Conservation (phyloP, 2,329 filamentous ascomycete species). For the Colletotrichum cuscutae region DNA sequence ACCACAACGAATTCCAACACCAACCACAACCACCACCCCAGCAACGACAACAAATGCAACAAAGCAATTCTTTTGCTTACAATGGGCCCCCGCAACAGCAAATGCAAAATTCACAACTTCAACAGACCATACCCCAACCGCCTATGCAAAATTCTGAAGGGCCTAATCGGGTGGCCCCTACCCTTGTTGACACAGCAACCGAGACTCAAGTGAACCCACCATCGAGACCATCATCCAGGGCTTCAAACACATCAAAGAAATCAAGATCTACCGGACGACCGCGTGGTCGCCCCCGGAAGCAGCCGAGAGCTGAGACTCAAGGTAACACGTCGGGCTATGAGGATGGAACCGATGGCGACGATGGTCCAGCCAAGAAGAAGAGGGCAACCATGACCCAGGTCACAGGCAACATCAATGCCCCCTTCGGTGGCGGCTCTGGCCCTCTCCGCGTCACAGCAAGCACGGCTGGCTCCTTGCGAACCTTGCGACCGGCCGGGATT, state of each 20-base stretch:
- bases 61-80: conserved; percentile 28
- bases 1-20: conserved; percentile 29
- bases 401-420: conserved; percentile 76
- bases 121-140: conserved; percentile 23
- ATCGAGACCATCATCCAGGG: conserved; percentile 70
- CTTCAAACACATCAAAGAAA: conserved; percentile 57
- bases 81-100: conserved; percentile 1
- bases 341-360: conserved; percentile 70
- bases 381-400: conserved; percentile 81
- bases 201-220: conserved; percentile 51
- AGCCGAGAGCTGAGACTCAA: conserved; percentile 52
- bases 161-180: conserved; percentile 48
- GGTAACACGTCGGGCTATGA: conserved; percentile 82
- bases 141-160: conserved; percentile 40
- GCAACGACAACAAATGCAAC: conserved; percentile 9
- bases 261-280: conserved; percentile 64
- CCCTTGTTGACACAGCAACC: conserved; percentile 38
- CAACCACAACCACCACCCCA: not conserved
- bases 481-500: conserved; percentile 78
- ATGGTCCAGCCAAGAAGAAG: conserved; percentile 71
- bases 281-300: conserved; percentile 66
- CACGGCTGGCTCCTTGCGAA: conserved; percentile 87
- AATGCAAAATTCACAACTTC: conserved; percentile 28
- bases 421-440: conserved; percentile 79
- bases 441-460: conserved; percentile 91